A percentile compares a stretch with the other conserved stretches of the same genome.
phyloP scores from a whole-genome alignment of 2,329 filamentous ascomycete genomes.

The Aureobasidium vineae region DNA sequence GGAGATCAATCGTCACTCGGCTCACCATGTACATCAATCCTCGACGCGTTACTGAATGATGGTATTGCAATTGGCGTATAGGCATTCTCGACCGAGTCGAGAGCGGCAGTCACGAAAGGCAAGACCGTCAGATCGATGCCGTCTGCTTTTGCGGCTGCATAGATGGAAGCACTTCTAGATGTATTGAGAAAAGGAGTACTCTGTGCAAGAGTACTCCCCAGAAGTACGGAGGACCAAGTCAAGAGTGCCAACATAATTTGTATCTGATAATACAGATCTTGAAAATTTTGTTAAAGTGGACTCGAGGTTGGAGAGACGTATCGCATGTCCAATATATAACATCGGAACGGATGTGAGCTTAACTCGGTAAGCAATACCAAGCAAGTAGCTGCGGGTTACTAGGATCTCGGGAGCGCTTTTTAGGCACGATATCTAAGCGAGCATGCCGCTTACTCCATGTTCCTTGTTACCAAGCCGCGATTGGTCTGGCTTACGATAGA shows the following conservation, averaged over 20 bases:
- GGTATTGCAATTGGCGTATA: neutral
- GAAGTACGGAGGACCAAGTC: neutral
- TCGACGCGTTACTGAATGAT: neutral
- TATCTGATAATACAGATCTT: neutral
- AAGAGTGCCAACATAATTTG: neutral
- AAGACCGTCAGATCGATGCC: neutral
- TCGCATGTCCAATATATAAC: neutral
- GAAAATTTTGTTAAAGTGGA: neutral
- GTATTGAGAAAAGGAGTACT: neutral
- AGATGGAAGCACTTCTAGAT: neutral
- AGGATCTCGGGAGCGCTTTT: neutral
- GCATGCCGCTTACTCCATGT: slow-evolving; percentile 3
- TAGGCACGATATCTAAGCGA: neutral
- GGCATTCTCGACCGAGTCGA: neutral
- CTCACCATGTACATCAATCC: slow-evolving; percentile 1
- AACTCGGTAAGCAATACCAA: neutral
- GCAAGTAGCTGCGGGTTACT: neutral
- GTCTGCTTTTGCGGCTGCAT: neutral
- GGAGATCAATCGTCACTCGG: neutral
- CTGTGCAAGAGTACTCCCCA: neutral
- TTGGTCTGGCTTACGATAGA: neutral
- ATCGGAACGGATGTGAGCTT: neutral
- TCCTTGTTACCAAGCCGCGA: neutral
- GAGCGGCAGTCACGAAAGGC: neutral
- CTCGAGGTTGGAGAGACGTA: neutral